Conservation (phyloP, 805 yeast genomes). For the Zygotorulaspora sp. region DNA sequence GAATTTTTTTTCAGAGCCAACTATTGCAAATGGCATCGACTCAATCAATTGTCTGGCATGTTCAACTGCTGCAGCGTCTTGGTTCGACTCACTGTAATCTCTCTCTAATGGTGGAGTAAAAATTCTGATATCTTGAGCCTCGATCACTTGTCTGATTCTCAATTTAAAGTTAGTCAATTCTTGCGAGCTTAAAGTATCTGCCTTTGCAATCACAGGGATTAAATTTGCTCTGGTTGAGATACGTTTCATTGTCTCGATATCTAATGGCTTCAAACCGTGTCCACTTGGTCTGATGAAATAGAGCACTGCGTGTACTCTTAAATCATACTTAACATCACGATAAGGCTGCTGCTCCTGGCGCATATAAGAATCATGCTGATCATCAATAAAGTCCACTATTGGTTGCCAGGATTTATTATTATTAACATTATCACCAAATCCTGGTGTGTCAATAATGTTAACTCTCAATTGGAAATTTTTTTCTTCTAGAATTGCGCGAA, state of each 20-base stretch:
- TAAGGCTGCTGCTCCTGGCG: constrained; percentile 91
- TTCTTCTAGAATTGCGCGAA: constrained; percentile 78
- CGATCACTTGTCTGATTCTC: constrained; percentile 76
- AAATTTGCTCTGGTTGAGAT: constrained; percentile 75
- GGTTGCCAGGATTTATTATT: constrained; percentile 85
- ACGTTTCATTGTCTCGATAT: constrained; percentile 83
- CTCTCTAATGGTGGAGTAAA: constrained; percentile 77
- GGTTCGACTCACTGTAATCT: constrained; percentile 12
- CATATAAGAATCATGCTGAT: constrained; percentile 83
- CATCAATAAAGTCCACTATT: constrained; percentile 81
- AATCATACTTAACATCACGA: constrained; percentile 61
- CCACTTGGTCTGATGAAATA: constrained; percentile 92
- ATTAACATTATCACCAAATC: constrained; percentile 87
- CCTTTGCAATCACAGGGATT: constrained; percentile 83
- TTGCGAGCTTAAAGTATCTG: constrained; percentile 74
- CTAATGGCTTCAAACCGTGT: constrained; percentile 80
- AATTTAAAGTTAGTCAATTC: constrained; percentile 67
- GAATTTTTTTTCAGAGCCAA: constrained; percentile 70
- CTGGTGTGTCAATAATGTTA: constrained; percentile 87
- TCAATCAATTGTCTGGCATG: constrained; percentile 77
- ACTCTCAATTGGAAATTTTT: constrained; percentile 72
- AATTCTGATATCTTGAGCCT: constrained; percentile 75
- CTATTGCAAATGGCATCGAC: constrained; percentile 81
- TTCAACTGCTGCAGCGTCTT: constrained; percentile 68
- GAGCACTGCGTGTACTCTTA: constrained; percentile 85